Evolutionary conservation across 1,284 basidiomycete genomes (phyloP).

Genomic region (Cystobasidium sp.): DNA sequence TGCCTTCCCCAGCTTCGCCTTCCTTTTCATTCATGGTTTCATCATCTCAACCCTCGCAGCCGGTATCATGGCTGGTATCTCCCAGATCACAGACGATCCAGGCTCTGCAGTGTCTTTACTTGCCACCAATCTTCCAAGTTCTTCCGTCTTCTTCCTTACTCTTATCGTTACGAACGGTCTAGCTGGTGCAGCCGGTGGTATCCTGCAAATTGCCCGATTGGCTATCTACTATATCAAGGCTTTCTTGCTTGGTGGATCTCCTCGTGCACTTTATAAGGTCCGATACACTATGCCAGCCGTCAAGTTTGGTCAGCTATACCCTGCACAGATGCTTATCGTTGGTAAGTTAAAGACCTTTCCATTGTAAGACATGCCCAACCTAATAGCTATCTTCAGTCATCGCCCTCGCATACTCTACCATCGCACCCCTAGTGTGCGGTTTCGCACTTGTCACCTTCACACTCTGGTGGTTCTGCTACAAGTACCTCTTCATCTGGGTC

Average conservation of each 20-base stretch:
- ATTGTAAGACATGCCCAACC: background rate
- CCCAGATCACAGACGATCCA: slow-evolving; percentile 67
- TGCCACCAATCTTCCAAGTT: slow-evolving; percentile 71
- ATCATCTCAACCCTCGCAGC: slow-evolving; percentile 79
- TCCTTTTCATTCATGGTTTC: slow-evolving; percentile 91
- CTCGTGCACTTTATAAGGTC: slow-evolving; percentile 76
- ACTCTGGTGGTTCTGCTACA: slow-evolving; percentile 81
- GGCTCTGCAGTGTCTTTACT: slow-evolving; percentile 66
- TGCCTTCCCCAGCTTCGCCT: slow-evolving; percentile 67
- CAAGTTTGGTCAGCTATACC: slow-evolving; percentile 77
- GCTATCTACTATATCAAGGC: slow-evolving; percentile 84
- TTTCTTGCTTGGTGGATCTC: slow-evolving; percentile 84
- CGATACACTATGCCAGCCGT: slow-evolving; percentile 71
- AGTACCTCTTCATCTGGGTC: slow-evolving; percentile 64
- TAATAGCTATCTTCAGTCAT: slow-evolving; percentile 46
- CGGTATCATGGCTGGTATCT: slow-evolving; percentile 74
- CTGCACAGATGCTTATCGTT: slow-evolving; percentile 44
- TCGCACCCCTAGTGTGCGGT: slow-evolving; percentile 92
- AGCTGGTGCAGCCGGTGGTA: slow-evolving; percentile 62
- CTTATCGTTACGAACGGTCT: slow-evolving; percentile 60
- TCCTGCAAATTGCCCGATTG: slow-evolving; percentile 76
- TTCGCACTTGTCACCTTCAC: slow-evolving; percentile 82
- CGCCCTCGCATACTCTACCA: slow-evolving; percentile 74
- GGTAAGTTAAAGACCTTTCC: slow-evolving; percentile 1
- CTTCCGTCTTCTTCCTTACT: slow-evolving; percentile 93